Evolutionary conservation across 2,329 filamentous ascomycete species (phyloP), one percentile per base, ranked within the genome.

Genomic region (Ramularia endophylla): DNA sequence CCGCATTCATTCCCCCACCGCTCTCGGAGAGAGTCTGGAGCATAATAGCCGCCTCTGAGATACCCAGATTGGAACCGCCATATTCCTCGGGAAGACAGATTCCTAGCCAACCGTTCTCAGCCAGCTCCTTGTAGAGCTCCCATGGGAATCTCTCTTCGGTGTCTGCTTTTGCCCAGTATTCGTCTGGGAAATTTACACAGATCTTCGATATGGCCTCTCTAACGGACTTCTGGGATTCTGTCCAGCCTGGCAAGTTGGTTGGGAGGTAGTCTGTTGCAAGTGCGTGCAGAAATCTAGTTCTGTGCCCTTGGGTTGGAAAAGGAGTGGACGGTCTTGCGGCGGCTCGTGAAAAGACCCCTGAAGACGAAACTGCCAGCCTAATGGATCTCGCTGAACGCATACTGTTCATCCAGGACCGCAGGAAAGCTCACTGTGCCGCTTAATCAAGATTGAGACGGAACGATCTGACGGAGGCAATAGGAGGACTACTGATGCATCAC

Each of bases 21-120:
- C 57, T 63, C 50, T 71, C 68, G 2, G 67, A 61, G 16, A 71
- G 65, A 2, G 67, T 71, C 44, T 70, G 67, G 65, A 71, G 67
- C 68, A 71, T 71, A 3, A 68, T 57, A 0, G 65, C 63, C 0
- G 68, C 68, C 49, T 70, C 67, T 2, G 63, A 55, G 33, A 62
- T 47, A 0, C 68, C 68, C 1, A 71, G 51, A 27, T 63, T 65
- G 2, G 64, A 63, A 0, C 68, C 68, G 1, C 68, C 67, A 45
- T 66, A 68, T 29, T 60, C 53, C 3, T 58, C 48, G 1, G 68
- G 68, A 57, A 70, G 62, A 41, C 65, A 68, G 27, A 71, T 69
- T 0, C 68, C 67, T 5, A 71, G 55, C 66, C 67, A 71, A 3
- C 68, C 67, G 38, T 65, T 59, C 37, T 57, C 47, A n/a, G 68